These are phyloP conservation scores for Alternaria arborescens DNA, from an alignment of 2,329 filamentous ascomycete genomes.

Conservation along the genomic window DNA sequence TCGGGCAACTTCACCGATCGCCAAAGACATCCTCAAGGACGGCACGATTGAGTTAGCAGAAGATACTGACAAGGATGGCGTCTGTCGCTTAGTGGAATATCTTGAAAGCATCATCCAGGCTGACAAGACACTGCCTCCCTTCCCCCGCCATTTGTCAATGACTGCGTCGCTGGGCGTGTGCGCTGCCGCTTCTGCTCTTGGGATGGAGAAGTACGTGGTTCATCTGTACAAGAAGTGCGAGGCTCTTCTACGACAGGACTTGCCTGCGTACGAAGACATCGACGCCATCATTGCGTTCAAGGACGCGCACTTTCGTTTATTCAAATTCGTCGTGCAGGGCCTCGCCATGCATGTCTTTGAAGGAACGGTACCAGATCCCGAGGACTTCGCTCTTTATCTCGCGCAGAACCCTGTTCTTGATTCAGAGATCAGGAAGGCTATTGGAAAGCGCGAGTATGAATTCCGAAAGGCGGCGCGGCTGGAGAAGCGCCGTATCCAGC, in stretches of 20 bases:
- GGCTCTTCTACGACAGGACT: background rate
- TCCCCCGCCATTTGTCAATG: background rate
- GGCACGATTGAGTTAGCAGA: accelerated
- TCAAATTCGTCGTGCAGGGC: accelerated
- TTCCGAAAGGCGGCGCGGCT: background rate
- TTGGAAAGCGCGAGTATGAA: background rate
- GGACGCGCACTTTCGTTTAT: background rate
- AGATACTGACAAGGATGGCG: background rate
- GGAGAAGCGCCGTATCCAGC: no score
- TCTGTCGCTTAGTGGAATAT: accelerated
- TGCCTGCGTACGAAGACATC: background rate
- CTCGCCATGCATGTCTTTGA: background rate
- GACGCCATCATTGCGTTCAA: background rate
- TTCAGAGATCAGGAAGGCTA: background rate
- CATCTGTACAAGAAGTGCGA: background rate
- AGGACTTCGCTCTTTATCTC: background rate
- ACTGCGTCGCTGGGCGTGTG: background rate
- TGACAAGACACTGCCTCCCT: accelerated
- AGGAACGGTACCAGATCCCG: background rate
- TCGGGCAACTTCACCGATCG: background rate
- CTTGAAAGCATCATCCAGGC: background rate
- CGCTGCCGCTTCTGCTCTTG: accelerated
- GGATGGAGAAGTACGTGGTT: background rate
- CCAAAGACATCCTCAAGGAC: background rate
- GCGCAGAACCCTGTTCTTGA: background rate